These are phyloP conservation scores for Fusarium vanettenii DNA, from an alignment of 2,329 filamentous ascomycete genomes.

Conservation along the genomic window DNA sequence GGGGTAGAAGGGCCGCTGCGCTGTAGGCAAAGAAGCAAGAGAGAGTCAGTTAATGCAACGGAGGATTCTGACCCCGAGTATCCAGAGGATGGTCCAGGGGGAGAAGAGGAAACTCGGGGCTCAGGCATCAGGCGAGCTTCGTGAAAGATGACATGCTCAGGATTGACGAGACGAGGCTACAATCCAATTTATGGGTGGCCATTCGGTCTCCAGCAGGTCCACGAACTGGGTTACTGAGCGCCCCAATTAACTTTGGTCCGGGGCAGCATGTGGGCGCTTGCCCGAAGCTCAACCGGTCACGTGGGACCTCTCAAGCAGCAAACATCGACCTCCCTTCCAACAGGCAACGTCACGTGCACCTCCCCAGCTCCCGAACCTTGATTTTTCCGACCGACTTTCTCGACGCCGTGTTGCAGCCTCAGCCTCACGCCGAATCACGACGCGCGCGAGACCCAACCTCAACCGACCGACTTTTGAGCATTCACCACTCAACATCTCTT, in stretches of 20 bases:
- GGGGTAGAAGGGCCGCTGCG: constrained; percentile 8
- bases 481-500: constrained; percentile 1
- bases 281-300: constrained; percentile 2
- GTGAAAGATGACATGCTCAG: constrained; percentile 39
- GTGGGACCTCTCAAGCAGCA: not conserved
- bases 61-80: constrained; percentile 20
- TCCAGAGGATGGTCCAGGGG: constrained; percentile 18
- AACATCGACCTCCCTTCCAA: not conserved
- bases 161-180: constrained; percentile 31
- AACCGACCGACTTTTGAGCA: constrained; percentile 12
- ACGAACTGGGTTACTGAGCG: not conserved
- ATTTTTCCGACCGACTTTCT: constrained; percentile 50
- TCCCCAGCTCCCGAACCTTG: constrained; percentile 35
- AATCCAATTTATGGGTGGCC: constrained; percentile 41
- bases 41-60: not conserved
- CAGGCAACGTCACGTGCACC: constrained; percentile 34
- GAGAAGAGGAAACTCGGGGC: constrained; percentile 24
- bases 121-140: constrained; percentile 26
- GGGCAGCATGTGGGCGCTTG: not conserved
- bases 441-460: constrained; percentile 27
- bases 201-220: constrained; percentile 11
- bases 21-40: not conserved
- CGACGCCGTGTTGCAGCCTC: constrained; percentile 35
- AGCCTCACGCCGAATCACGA: constrained; percentile 43
- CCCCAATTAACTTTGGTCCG: constrained; percentile 19